A percentile compares a stretch with the other conserved stretches of the same genome.
Conservation (phyloP, 2,329 filamentous ascomycete genomes). For the Fusarium verticillioides region DNA sequence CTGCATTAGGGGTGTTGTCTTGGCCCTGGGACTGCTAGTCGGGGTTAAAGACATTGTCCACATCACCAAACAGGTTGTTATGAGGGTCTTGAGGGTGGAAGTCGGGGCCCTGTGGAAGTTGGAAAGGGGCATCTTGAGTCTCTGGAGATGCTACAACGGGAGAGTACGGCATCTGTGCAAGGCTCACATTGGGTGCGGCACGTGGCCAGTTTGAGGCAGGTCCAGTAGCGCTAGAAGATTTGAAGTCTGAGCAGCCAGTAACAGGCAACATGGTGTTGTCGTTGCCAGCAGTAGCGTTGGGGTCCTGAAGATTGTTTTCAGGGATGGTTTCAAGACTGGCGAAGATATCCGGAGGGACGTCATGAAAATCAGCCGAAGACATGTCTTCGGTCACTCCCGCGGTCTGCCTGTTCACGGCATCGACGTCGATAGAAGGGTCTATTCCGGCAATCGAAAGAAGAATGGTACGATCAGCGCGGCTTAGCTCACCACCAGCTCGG, state of each 20-base stretch:
- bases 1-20: background rate
- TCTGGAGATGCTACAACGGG: background rate
- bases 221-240: background rate
- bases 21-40: background rate
- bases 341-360: background rate
- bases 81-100: background rate
- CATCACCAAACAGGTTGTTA: background rate
- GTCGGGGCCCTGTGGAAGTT: background rate
- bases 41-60: background rate
- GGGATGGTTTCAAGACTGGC: background rate
- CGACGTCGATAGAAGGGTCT: background rate
- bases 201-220: background rate
- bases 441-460: background rate
- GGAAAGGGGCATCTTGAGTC: background rate
- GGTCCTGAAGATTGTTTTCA: background rate
- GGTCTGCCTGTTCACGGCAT: background rate
- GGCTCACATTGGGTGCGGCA: background rate
- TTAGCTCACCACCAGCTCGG: background rate
- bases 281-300: background rate
- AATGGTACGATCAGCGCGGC: background rate
- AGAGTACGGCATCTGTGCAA: conserved; percentile 1
- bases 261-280: background rate
- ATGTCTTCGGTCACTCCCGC: background rate
- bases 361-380: background rate
- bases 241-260: background rate